These are phyloP conservation scores for Moesziomyces antarcticus DNA, from an alignment of 1,284 basidiomycete genomes.

Conservation along the genomic window DNA sequence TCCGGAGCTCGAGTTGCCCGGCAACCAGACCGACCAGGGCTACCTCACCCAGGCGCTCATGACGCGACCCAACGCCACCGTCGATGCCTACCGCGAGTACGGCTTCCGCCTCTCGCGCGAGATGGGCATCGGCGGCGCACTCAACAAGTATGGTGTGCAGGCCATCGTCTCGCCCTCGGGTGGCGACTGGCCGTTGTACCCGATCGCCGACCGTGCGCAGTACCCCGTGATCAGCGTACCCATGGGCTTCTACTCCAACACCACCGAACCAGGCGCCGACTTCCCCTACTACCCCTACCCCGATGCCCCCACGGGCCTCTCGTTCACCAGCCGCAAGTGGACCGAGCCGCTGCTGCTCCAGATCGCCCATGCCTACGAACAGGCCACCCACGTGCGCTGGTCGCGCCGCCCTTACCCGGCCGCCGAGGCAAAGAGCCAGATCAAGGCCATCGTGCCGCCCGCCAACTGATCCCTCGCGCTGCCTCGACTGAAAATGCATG, in stretches of 20 bases:
- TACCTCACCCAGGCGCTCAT: constrained; percentile 31
- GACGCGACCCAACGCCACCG: constrained; percentile 32
- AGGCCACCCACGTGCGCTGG: constrained; percentile 74
- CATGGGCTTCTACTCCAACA: constrained; percentile 35
- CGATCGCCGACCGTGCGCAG: constrained; percentile 25
- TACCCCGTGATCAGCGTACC: constrained; percentile 37
- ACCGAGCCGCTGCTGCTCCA: constrained; percentile 74
- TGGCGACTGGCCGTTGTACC: constrained; percentile 22
- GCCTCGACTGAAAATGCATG: not conserved
- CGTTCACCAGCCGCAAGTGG: constrained; percentile 76
- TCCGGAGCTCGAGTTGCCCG: constrained; percentile 14
- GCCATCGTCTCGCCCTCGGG: constrained; percentile 27
- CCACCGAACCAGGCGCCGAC: constrained; percentile 7
- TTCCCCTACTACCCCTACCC: constrained; percentile 35
- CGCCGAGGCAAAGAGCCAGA: constrained; percentile 75
- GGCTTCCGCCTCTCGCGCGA: constrained; percentile 12
- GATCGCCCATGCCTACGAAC: constrained; percentile 77
- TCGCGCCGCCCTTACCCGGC: constrained; percentile 72
- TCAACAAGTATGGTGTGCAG: constrained; percentile 7
- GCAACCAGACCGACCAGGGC: constrained; percentile 35
- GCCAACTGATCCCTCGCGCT: not conserved
- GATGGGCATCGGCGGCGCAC: constrained; percentile 23
- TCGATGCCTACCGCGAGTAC: constrained; percentile 18
- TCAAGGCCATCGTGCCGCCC: constrained; percentile 70
- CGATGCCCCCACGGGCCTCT: constrained; percentile 73